Conservation (phyloP, 2,329 filamentous ascomycete species). For the Aspergillus ustus region DNA sequence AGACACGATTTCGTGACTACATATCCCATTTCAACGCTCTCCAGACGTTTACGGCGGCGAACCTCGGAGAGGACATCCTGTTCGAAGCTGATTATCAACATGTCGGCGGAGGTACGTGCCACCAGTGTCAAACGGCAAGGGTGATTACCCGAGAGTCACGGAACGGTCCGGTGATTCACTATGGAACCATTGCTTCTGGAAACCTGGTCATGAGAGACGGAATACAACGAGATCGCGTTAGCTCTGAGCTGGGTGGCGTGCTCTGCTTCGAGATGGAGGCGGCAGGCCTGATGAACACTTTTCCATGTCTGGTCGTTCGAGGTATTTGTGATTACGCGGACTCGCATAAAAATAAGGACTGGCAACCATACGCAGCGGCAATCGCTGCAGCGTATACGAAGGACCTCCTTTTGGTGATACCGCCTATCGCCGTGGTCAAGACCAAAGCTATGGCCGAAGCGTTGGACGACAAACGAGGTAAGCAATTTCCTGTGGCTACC, state of each 20-base stretch:
- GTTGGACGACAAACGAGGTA: background rate
- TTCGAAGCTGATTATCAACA: constrained; percentile 1
- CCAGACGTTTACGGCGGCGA: background rate
- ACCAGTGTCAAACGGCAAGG: background rate
- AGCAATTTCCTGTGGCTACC: background rate
- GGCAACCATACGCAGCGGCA: background rate
- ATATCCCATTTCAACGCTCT: background rate
- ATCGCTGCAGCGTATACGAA: background rate
- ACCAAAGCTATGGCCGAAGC: background rate
- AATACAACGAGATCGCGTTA: background rate
- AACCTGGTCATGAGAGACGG: background rate
- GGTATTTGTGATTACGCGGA: constrained; percentile 1
- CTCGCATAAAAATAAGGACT: background rate
- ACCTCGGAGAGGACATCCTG: background rate
- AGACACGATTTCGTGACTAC: background rate
- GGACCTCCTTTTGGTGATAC: background rate
- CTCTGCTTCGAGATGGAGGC: constrained; percentile 4
- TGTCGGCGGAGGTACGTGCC: background rate
- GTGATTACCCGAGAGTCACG: background rate
- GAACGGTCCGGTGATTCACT: background rate
- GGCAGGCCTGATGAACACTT: background rate
- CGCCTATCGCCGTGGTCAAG: background rate
- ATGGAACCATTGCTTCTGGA: background rate
- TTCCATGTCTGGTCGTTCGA: background rate
- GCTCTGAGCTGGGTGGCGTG: background rate